Base-by-base conservation (phyloP, 331 rosid species). In the Pyrus hybrid region DNA sequence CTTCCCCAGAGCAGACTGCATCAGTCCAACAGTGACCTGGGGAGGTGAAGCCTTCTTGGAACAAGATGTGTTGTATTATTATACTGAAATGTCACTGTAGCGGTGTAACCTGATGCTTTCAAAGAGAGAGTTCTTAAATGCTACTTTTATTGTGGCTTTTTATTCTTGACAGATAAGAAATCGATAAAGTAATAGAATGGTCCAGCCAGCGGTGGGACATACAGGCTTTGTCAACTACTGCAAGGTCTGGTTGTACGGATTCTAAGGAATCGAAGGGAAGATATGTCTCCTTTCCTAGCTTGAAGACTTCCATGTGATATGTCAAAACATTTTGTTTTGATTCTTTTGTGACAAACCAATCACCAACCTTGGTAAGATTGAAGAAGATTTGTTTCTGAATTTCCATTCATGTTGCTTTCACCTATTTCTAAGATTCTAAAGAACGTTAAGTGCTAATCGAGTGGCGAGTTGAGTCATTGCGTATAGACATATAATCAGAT, bases 1-100 rank as follows among this genome's bases (percentile, higher is more conserved):
- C 77, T 60, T 58, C 77, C 25, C 77, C 35, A 73, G 76, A 73
- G 13, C 18, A 60, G 76, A 60, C 3, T 23, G 57, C 77, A 60
- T 2, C 6, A 37, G 17, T 60, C 57, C 54, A 57, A 8, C 21
- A 32, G 67, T 11, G 32, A 54, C 67, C 66, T 22, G 67, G 20
- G 26, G 66, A 13, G 64, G 5, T 72, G 1, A 41, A 41, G 47
- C 47, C 47, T 41, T 11, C 14, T 11, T 0, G 2, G 5, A 53
- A 53, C n/a, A 53, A 16, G 7, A 51, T 49, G 45, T 0, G 1
- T 51, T 17, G 57, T 51, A 1, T 14, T 51, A 51, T 51, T 14
- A 6, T 0, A 41, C 13, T 3, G 1, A 1, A 41, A 41, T 41
- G 47, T 41, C 5, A 11, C 1, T 41, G 5, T 41, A 11, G 0